Percentiles rank a stretch among this genome's conserved stretches.
Conservation (phyloP, 208 protist genomes). For the Lotmaria passim region DNA sequence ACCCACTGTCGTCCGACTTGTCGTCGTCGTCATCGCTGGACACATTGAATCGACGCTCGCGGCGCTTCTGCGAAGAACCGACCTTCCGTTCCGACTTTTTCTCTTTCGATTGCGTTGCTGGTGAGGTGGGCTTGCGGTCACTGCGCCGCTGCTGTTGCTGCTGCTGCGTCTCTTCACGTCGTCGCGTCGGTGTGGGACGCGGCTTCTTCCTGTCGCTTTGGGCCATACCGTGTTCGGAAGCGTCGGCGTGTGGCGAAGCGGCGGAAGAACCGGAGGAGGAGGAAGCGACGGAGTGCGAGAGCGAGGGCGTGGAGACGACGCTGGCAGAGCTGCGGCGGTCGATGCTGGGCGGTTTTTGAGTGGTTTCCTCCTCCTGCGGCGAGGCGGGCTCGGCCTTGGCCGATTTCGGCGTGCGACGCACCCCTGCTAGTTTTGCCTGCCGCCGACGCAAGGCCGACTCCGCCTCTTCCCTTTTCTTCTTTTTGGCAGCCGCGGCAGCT, state of each 20-base stretch:
- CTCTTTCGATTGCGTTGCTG: background rate
- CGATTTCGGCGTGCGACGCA: background rate
- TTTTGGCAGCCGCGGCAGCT: slow-evolving; percentile 5
- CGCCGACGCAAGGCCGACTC: slow-evolving; percentile 9
- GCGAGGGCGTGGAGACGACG: slow-evolving; percentile 17
- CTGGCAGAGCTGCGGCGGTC: slow-evolving; percentile 21
- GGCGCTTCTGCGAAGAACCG: background rate
- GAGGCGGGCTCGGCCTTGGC: slow-evolving; percentile 11
- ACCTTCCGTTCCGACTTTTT: background rate
- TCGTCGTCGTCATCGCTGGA: background rate
- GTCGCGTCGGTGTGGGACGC: too few species aligned
- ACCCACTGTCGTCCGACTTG: slow-evolving; percentile 12
- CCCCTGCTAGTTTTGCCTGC: slow-evolving; percentile 3
- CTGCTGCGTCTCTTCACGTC: background rate
- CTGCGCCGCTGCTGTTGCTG: background rate
- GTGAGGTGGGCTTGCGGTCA: background rate
- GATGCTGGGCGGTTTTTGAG: slow-evolving; percentile 30
- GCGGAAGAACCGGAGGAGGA: background rate
- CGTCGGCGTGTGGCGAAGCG: background rate
- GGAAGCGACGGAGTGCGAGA: background rate
- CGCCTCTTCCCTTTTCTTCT: background rate
- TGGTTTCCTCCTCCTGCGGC: slow-evolving; percentile 30
- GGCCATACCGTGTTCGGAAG: background rate
- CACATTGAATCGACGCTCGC: background rate
- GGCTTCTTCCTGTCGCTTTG: background rate